Percentiles rank a stretch among this genome's conserved stretches.
Evolutionary conservation across 208 protist species (phyloP).

Genomic region (Trichomonas tenax): DNA sequence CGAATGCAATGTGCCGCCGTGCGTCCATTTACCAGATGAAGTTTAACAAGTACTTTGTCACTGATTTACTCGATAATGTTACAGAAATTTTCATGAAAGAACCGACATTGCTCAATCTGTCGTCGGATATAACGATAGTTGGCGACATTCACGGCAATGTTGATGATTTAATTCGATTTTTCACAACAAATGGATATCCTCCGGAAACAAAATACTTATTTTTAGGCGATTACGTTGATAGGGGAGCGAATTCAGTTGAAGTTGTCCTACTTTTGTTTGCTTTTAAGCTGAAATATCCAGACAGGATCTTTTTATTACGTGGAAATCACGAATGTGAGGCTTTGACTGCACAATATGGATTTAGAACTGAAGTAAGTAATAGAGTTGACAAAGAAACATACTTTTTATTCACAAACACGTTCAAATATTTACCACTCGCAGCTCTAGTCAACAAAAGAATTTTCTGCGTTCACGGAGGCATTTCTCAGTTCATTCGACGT

Average conservation of each 20-base stretch:
- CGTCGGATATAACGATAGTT: background rate
- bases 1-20: background rate
- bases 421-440: background rate
- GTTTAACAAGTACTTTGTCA: background rate
- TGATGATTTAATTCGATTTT: slow-evolving; percentile 4
- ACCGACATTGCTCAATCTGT: background rate
- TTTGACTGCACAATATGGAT: background rate
- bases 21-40: background rate
- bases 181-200: background rate
- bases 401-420: background rate
- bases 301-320: background rate
- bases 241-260: background rate
- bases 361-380: background rate
- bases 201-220: background rate
- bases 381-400: background rate
- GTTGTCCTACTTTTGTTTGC: background rate
- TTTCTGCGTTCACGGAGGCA: background rate
- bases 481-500: background rate
- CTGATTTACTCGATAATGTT: background rate
- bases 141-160: background rate
- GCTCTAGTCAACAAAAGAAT: background rate
- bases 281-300: background rate
- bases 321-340: background rate
- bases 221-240: background rate
- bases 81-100: background rate